These are phyloP conservation scores for Podosphaera leucotricha DNA, from an alignment of 2,329 filamentous ascomycete species.

Conservation along the genomic window DNA sequence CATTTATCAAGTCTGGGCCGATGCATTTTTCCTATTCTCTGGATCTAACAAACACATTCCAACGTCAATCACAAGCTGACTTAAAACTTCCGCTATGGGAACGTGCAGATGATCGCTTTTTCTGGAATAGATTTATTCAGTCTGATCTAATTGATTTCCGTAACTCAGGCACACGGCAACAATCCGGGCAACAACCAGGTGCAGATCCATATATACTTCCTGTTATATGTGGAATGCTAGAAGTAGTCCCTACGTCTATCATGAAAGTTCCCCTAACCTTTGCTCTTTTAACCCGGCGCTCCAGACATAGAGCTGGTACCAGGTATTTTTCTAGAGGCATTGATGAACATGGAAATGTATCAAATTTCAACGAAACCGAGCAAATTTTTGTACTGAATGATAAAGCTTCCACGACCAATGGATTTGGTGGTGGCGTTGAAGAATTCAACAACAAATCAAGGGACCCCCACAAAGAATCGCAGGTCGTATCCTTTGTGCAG, in stretches of 20 bases:
- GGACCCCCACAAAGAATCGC: slow-evolving; percentile 45
- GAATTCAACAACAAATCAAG: slow-evolving; percentile 51
- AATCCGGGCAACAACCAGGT: slow-evolving; percentile 45
- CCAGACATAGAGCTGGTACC: slow-evolving; percentile 70
- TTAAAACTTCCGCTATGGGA: slow-evolving; percentile 59
- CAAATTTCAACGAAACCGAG: slow-evolving; percentile 98
- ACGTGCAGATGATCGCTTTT: slow-evolving; percentile 88
- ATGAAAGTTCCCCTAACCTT: slow-evolving; percentile 70
- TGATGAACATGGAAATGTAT: slow-evolving; percentile 83
- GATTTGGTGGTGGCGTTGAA: slow-evolving; percentile 55
- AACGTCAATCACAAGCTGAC: slow-evolving; percentile 66
- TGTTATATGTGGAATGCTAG: slow-evolving; percentile 88
- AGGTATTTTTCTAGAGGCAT: slow-evolving; percentile 88
- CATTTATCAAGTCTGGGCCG: slow-evolving; percentile 57
- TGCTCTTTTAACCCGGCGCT: slow-evolving; percentile 68
- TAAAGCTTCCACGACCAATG: slow-evolving; percentile 44
- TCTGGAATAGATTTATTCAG: slow-evolving; percentile 91
- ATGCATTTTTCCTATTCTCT: slow-evolving; percentile 98
- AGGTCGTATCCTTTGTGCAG: slow-evolving; percentile 86
- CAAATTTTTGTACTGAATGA: slow-evolving; percentile 83
- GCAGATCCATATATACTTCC: slow-evolving; percentile 85
- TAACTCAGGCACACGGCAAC: slow-evolving; percentile 33
- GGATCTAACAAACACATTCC: slow-evolving; percentile 91
- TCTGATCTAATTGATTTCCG: slow-evolving; percentile 82
- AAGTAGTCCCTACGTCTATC: slow-evolving; percentile 67